These are phyloP conservation scores for Arthrobotrys entomopaga DNA, from an alignment of 2,329 filamentous ascomycete genomes.

Conservation along the genomic window DNA sequence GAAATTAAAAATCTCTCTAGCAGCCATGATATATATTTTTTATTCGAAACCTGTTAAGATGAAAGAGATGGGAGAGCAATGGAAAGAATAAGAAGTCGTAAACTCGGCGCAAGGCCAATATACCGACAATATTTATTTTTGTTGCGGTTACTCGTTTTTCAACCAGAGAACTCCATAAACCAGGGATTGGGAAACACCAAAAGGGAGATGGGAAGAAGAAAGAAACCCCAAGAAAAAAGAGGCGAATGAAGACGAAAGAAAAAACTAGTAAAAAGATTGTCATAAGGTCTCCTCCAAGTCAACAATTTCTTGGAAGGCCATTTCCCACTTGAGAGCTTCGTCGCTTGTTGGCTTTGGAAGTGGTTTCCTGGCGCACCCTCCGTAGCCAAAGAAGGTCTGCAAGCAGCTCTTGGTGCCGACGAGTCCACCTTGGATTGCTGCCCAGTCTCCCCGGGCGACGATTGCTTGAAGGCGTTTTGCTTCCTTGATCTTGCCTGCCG, in stretches of 20 bases:
- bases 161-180: too few relatives aligned
- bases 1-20: background rate
- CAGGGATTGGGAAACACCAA: background rate
- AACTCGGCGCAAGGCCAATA: too few relatives aligned
- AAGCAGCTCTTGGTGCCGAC: conserved; percentile 87
- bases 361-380: conserved; percentile 77
- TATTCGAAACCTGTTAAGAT: too few relatives aligned
- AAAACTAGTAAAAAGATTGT: background rate
- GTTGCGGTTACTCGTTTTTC: too few relatives aligned
- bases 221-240: conserved; percentile 15
- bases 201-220: background rate
- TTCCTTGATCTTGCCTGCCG: conserved; percentile 77
- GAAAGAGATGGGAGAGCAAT: too few relatives aligned
- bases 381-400: conserved; percentile 83
- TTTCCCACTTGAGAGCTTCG: conserved; percentile 63
- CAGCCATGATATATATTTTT: too few relatives aligned
- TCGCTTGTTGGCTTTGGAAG: conserved; percentile 73
- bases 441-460: conserved; percentile 84
- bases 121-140: too few relatives aligned
- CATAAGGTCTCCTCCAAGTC: conserved; percentile 54
- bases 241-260: conserved; percentile 11
- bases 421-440: conserved; percentile 81
- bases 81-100: too few relatives aligned
- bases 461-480: conserved; percentile 78
- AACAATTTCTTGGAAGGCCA: conserved; percentile 49